phyloP scores from a whole-genome alignment of 2,329 filamentous ascomycete genomes.

The Exophiala calicioides region DNA sequence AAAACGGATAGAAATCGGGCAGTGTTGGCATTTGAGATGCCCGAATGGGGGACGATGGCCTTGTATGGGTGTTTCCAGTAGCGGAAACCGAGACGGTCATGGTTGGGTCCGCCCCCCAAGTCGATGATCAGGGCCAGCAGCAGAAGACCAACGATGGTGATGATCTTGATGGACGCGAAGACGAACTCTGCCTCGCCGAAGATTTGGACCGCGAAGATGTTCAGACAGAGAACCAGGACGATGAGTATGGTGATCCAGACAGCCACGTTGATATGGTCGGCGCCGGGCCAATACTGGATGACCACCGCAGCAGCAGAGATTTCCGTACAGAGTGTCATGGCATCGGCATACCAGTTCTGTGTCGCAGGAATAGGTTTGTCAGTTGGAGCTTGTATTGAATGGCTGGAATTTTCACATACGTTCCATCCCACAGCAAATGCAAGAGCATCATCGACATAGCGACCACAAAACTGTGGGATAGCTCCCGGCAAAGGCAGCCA shows the following conservation, averaged over 20 bases:
- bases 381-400: too few relatives aligned
- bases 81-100: constrained; percentile 58
- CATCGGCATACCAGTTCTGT: constrained; percentile 50
- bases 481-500: constrained; percentile 45
- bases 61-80: constrained; percentile 57
- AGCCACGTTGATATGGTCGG: constrained; percentile 36
- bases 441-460: constrained; percentile 46
- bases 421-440: constrained; percentile 51
- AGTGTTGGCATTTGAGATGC: constrained; percentile 33
- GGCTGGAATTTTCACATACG: too few relatives aligned
- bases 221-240: constrained; percentile 54
- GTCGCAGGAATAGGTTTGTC: too few relatives aligned
- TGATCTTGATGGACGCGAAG: constrained; percentile 54
- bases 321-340: constrained; percentile 50
- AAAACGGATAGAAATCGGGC: constrained; percentile 58
- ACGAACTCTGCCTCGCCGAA: constrained; percentile 47
- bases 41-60: constrained; percentile 30
- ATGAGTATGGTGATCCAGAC: constrained; percentile 32
- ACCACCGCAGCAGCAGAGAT: constrained; percentile 65
- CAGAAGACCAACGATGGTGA: constrained; percentile 53
- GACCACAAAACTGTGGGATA: constrained; percentile 43
- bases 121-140: constrained; percentile 54
- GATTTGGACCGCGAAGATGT: constrained; percentile 62
- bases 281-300: constrained; percentile 61
- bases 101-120: constrained; percentile 48